These are phyloP conservation scores for Avena eriantha DNA, from an alignment of 176 grass and related monocot species.

Conservation along the genomic window DNA sequence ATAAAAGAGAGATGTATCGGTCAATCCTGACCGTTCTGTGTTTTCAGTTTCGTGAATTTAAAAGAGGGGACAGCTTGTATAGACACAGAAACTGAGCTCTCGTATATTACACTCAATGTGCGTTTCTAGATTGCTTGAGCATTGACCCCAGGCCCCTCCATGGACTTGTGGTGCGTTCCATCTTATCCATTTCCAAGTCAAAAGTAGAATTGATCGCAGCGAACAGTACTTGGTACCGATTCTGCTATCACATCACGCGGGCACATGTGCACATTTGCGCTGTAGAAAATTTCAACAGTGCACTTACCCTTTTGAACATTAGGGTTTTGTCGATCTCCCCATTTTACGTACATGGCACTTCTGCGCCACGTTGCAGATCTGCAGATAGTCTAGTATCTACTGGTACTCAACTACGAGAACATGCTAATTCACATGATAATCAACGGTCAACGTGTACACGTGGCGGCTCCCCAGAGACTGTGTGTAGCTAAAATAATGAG, in stretches of 20 bases:
- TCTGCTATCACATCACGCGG: neutral
- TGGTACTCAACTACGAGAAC: neutral
- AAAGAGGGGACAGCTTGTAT: too few relatives aligned
- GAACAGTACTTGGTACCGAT: neutral
- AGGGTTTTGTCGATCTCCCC: too few relatives aligned
- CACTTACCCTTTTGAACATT: too few relatives aligned
- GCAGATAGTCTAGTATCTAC: neutral
- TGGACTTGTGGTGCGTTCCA: neutral
- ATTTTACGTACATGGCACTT: too few relatives aligned
- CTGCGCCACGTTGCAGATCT: too few relatives aligned
- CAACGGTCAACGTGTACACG: neutral
- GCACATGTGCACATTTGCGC: too few relatives aligned
- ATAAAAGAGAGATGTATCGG: too few relatives aligned
- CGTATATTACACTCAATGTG: neutral
- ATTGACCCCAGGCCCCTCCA: neutral
- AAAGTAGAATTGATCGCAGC: neutral
- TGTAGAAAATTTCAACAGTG: neutral
- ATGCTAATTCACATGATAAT: neutral
- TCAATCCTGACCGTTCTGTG: too few relatives aligned
- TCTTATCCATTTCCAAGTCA: slow-evolving; percentile 12
- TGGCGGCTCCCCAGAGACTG: neutral
- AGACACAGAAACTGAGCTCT: too few relatives aligned
- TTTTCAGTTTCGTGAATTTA: too few relatives aligned
- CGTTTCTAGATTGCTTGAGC: slow-evolving; percentile 7
- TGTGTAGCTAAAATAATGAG: neutral